Evolutionary conservation across 352 stramenopile species (phyloP).

Genomic region (Pythium graminicola): DNA sequence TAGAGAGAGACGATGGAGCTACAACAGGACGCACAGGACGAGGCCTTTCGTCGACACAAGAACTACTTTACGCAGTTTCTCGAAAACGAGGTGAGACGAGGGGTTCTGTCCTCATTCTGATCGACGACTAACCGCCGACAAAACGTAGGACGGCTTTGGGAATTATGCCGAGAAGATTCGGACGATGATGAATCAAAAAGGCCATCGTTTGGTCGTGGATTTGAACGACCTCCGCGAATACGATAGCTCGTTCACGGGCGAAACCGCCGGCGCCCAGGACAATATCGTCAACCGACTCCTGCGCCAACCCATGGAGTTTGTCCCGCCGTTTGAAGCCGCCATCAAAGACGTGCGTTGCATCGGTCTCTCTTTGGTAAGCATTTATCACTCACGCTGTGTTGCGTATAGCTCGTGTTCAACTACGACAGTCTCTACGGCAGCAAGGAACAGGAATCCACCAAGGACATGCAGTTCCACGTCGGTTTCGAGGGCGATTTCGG

Average conservation of each 20-base stretch:
- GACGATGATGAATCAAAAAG: slow-evolving; percentile 76
- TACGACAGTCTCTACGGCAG: slow-evolving; percentile 71
- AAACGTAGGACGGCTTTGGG: slow-evolving; percentile 49
- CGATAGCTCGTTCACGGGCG: slow-evolving; percentile 75
- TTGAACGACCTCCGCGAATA: slow-evolving; percentile 89
- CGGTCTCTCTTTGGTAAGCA: background rate
- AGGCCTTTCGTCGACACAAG: slow-evolving; percentile 82
- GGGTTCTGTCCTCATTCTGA: background rate
- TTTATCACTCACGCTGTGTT: too few relatives aligned
- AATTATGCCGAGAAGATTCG: slow-evolving; percentile 79
- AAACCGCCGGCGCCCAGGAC: slow-evolving; percentile 44
- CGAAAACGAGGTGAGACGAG: slow-evolving; percentile 51
- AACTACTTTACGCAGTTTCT: slow-evolving; percentile 85
- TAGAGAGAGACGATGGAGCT: slow-evolving; percentile 44
- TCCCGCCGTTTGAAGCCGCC: slow-evolving; percentile 78
- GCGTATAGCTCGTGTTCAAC: slow-evolving; percentile 67
- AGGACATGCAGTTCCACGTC: slow-evolving; percentile 82
- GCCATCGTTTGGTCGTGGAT: slow-evolving; percentile 73
- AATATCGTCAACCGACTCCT: slow-evolving; percentile 77
- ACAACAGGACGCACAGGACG: slow-evolving; percentile 78
- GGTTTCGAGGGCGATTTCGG: slow-evolving; percentile 93
- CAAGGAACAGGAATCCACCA: slow-evolving; percentile 61
- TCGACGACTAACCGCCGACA: background rate
- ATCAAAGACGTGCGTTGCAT: slow-evolving; percentile 45
- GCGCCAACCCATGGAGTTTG: slow-evolving; percentile 74